A percentile compares a stretch with the other conserved stretches of the same genome.
phyloP scores from a whole-genome alignment of 2,329 filamentous ascomycete species.

The Zymoseptoria tritici region DNA sequence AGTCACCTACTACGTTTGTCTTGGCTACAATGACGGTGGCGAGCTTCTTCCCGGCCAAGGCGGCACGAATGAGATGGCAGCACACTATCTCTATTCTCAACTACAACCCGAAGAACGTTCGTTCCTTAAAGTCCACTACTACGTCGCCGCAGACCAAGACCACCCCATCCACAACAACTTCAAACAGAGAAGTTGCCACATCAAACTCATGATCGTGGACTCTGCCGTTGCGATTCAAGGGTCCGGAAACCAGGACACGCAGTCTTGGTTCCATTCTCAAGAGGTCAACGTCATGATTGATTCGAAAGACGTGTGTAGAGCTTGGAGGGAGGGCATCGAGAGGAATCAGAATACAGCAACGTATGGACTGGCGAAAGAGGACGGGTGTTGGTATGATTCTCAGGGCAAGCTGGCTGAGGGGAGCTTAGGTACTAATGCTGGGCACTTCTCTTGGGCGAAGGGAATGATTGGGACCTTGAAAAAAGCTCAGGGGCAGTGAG shows the following conservation, averaged over 20 bases:
- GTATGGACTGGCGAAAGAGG: conserved; percentile 49
- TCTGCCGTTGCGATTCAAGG: conserved; percentile 62
- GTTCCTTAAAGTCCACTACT: conserved; percentile 51
- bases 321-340: conserved; percentile 55
- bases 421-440: conserved; percentile 36
- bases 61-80: conserved; percentile 66
- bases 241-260: conserved; percentile 73
- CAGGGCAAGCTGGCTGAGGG: conserved; percentile 34
- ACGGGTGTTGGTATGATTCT: conserved; percentile 56
- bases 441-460: conserved; percentile 17
- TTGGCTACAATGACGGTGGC: conserved; percentile 73
- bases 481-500: conserved; percentile 13
- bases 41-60: conserved; percentile 70
- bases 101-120: conserved; percentile 44
- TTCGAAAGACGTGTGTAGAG: conserved; percentile 49
- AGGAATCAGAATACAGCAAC: conserved; percentile 60
- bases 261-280: conserved; percentile 70
- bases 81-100: conserved; percentile 50
- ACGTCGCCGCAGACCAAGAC: conserved; percentile 66
- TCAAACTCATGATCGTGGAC: conserved; percentile 72
- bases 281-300: conserved; percentile 74
- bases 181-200: conserved; percentile 63
- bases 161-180: conserved; percentile 58
- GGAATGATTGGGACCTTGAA: conserved; percentile 14
- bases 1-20: conserved; percentile 63